These are phyloP conservation scores for Holtermannia corniformis DNA, from an alignment of 768 basidiomycete genomes.

Conservation along the genomic window DNA sequence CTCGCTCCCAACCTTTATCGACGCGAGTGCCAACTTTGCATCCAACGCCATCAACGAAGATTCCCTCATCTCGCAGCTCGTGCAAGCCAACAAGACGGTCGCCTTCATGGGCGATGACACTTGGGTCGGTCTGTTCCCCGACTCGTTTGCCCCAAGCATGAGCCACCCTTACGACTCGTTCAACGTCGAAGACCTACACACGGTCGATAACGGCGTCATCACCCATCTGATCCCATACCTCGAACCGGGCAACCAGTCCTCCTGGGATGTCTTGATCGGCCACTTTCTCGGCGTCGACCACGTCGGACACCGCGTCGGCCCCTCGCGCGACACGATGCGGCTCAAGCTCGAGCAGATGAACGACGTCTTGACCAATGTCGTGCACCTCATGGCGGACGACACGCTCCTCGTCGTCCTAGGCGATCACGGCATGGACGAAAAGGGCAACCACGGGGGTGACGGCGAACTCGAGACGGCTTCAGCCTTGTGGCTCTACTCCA, in stretches of 20 bases:
- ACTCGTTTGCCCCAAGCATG: conserved; percentile 60
- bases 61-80: conserved; percentile 68
- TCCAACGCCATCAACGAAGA: conserved; percentile 79
- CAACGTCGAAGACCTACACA: conserved; percentile 95
- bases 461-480: conserved; percentile 72
- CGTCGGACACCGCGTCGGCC: conserved; percentile 87
- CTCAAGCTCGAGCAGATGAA: conserved; percentile 85
- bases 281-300: conserved; percentile 96
- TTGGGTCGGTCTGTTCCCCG: conserved; percentile 82
- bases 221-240: conserved; percentile 73
- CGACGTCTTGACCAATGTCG: conserved; percentile 59
- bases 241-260: conserved; percentile 25
- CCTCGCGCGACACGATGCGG: conserved; percentile 75
- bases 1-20: conserved; percentile 88
- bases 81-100: conserved; percentile 47
- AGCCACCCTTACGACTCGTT: conserved; percentile 87
- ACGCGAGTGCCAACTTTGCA: conserved; percentile 86
- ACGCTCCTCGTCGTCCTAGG: conserved; percentile 86
- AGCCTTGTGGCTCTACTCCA: conserved; percentile 87
- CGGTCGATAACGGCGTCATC: conserved; percentile 86
- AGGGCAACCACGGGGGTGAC: conserved; percentile 94
- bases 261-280: conserved; percentile 82
- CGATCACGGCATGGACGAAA: conserved; percentile 93
- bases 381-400: conserved; percentile 61
- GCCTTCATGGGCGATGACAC: conserved; percentile 97